Evolutionary conservation across 108 stramenopile genomes (phyloP).

Genomic region (Schizochytrium sp.): DNA sequence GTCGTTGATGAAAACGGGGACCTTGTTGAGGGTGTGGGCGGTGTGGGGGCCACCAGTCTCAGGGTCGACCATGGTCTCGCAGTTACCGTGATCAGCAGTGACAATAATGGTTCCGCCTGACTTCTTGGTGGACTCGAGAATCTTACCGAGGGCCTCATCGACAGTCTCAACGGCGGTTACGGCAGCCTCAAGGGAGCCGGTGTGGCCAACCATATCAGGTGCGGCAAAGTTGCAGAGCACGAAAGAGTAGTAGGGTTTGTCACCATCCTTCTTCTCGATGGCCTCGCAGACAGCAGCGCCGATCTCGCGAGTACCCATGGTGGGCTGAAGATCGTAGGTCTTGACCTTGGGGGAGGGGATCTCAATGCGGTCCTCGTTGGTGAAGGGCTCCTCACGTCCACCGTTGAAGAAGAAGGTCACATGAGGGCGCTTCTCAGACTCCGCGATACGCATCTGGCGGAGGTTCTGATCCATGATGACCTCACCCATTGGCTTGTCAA

Average conservation of each 20-base stretch:
- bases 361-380: constrained; percentile 22
- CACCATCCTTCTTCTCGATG: constrained; percentile 41
- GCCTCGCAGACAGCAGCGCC: constrained; percentile 57
- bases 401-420: constrained; percentile 58
- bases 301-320: constrained; percentile 37
- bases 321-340: constrained; percentile 59
- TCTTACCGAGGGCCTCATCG: constrained; percentile 40
- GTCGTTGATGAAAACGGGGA: constrained; percentile 48
- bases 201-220: constrained; percentile 60
- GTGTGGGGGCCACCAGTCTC: constrained; percentile 51
- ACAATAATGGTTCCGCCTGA: constrained; percentile 24
- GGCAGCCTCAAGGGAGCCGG: constrained; percentile 51
- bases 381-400: constrained; percentile 48
- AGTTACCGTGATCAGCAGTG: constrained; percentile 58
- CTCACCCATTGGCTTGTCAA: constrained; percentile 43
- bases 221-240: constrained; percentile 57
- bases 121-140: constrained; percentile 36
- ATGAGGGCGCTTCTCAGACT: constrained; percentile 49
- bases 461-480: constrained; percentile 1
- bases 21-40: constrained; percentile 60
- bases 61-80: constrained; percentile 54
- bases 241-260: constrained; percentile 38
- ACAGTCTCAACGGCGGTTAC: constrained; percentile 24
- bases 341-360: constrained; percentile 46
- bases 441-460: constrained; percentile 56